phyloP scores from a whole-genome alignment of 768 basidiomycete species.

The Dendrothele bispora region DNA sequence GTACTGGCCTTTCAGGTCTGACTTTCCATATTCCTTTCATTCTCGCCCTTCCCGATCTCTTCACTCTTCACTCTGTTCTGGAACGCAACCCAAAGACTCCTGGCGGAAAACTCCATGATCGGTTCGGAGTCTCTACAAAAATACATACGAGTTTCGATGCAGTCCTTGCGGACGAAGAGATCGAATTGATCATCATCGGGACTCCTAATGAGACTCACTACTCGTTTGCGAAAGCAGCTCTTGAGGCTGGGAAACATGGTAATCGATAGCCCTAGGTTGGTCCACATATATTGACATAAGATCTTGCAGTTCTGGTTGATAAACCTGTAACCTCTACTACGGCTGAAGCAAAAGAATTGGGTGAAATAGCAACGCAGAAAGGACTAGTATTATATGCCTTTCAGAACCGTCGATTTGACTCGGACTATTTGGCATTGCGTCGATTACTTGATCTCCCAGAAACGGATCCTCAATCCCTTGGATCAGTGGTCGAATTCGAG shows the following conservation, averaged over 20 bases:
- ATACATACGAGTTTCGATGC: constrained; percentile 62
- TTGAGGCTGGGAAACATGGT: constrained; percentile 78
- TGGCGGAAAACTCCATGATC: constrained; percentile 64
- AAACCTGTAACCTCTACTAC: constrained; percentile 72
- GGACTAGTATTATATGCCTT: constrained; percentile 66
- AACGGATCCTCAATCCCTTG: constrained; percentile 53
- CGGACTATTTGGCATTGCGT: constrained; percentile 70
- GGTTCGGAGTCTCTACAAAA: constrained; percentile 50
- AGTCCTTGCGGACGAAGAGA: constrained; percentile 58
- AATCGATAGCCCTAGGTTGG: no score
- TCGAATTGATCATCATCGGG: constrained; percentile 68
- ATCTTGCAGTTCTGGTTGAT: constrained; percentile 65
- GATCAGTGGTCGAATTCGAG: constrained; percentile 69
- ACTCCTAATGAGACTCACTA: constrained; percentile 80
- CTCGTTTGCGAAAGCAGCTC: constrained; percentile 58
- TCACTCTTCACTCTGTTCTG: constrained; percentile 72
- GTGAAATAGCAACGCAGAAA: constrained; percentile 56
- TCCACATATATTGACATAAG: neutral
- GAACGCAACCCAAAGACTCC: constrained; percentile 64
- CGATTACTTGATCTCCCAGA: constrained; percentile 55
- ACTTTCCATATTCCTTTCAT: constrained; percentile 85
- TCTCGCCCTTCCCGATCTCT: constrained; percentile 66
- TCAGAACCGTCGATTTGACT: constrained; percentile 79
- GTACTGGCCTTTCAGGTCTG: constrained; percentile 72
- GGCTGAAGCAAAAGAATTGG: constrained; percentile 60